A percentile compares a stretch with the other conserved stretches of the same genome.
These are phyloP conservation scores for Blattamonas nauphoetae DNA, from an alignment of 78 protist species.

Conservation along the genomic window DNA sequence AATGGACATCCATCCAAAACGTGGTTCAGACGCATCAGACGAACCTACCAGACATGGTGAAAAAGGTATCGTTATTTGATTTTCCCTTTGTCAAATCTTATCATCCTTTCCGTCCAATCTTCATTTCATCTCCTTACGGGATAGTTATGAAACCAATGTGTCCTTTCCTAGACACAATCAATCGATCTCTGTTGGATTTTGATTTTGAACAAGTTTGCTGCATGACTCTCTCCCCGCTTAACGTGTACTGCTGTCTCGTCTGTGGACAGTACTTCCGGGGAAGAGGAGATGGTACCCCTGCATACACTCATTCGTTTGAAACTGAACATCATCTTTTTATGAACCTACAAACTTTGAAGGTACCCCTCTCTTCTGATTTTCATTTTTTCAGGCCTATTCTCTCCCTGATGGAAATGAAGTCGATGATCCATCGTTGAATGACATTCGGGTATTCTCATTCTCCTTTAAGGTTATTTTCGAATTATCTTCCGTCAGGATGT, in stretches of 20 bases:
- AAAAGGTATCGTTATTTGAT: too few species aligned
- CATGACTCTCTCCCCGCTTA: conserved; percentile 61
- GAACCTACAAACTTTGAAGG: conserved; percentile 51
- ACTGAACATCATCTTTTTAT: conserved; percentile 64
- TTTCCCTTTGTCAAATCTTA: too few species aligned
- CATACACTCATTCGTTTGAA: conserved; percentile 78
- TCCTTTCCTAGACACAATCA: conserved; percentile 66
- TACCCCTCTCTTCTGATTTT: not conserved
- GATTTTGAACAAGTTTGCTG: conserved; percentile 89
- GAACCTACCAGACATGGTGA: too few species aligned
- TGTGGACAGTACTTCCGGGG: conserved; percentile 93
- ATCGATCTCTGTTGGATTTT: conserved; percentile 71
- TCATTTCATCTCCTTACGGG: too few species aligned
- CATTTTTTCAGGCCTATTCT: conserved; percentile 53
- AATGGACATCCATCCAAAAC: too few species aligned
- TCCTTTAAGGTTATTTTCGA: not conserved
- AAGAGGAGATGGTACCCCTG: conserved; percentile 71
- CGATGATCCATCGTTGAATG: conserved; percentile 72
- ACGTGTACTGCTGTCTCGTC: conserved; percentile 92
- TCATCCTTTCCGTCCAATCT: too few species aligned
- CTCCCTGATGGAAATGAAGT: conserved; percentile 93
- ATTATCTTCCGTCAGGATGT: not conserved
- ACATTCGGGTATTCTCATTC: conserved; percentile 46
- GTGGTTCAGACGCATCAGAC: too few species aligned
- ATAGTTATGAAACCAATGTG: too few species aligned